Conservation (phyloP, 129 eudicot genomes). For the Chrysanthemum seticuspe region DNA sequence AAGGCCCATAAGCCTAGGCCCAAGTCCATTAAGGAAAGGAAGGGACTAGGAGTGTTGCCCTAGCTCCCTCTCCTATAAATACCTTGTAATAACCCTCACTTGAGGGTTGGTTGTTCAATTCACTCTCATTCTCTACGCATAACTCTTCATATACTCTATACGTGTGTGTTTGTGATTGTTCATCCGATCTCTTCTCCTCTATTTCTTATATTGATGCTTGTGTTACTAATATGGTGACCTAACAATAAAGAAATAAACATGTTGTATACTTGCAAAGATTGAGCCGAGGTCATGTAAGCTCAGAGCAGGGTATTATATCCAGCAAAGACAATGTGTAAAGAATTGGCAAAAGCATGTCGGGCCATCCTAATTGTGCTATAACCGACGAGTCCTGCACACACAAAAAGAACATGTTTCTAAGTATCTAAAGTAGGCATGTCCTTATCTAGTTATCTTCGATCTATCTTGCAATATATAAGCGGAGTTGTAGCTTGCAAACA, state of each 20-base stretch:
- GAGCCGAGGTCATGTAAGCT: conserved; percentile 99
- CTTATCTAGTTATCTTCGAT: neutral
- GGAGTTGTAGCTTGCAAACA: neutral
- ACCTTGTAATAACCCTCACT: too few species aligned
- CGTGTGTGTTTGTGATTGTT: too few species aligned
- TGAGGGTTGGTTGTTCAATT: too few species aligned
- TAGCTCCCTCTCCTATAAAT: too few species aligned
- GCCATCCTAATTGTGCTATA: conserved; percentile 97
- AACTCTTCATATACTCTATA: too few species aligned
- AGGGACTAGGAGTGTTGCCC: too few species aligned
- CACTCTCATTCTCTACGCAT: too few species aligned
- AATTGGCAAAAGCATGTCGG: conserved; percentile 96
- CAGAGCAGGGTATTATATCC: conserved; percentile 83
- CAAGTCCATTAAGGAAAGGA: too few species aligned
- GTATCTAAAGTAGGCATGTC: neutral
- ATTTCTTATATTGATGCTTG: too few species aligned
- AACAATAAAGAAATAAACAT: neutral
- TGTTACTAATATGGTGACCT: too few species aligned
- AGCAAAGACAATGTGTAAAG: conserved; percentile 94
- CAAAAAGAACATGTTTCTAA: neutral
- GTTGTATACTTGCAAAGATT: conserved; percentile 89
- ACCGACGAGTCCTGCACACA: conserved; percentile 76
- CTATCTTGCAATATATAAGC: neutral
- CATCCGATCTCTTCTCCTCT: too few species aligned
- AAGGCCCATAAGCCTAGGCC: too few species aligned